Percentiles rank a stretch among this genome's conserved stretches.
Conservation (phyloP, 192 early-diverging fungal species). For the Polychytrium aggregatum region DNA sequence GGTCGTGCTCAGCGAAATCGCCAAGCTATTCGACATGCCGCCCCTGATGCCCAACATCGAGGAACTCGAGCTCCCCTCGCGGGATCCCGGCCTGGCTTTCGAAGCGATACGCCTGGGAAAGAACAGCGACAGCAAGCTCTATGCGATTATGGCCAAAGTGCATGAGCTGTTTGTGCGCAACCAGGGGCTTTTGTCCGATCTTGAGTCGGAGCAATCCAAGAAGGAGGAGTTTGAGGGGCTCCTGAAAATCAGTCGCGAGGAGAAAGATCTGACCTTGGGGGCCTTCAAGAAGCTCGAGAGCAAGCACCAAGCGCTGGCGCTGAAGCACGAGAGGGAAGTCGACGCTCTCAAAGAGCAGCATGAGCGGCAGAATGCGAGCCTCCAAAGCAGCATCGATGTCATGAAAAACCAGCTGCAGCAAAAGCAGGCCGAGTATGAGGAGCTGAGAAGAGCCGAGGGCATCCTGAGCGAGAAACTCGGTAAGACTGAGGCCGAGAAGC, state of each 20-base stretch:
- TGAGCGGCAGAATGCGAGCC: neutral
- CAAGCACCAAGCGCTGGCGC: neutral
- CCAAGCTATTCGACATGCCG: neutral
- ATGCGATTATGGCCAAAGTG: slow-evolving; percentile 2
- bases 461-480: neutral
- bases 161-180: slow-evolving; percentile 8
- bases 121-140: slow-evolving; percentile 1
- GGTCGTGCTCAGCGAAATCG: slow-evolving; percentile 5
- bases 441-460: neutral
- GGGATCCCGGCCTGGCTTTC: slow-evolving; percentile 3
- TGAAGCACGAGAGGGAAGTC: neutral
- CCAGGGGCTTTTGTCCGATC: slow-evolving; percentile 5
- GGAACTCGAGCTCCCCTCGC: slow-evolving; percentile 1
- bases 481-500: neutral
- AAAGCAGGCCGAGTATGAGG: no score
- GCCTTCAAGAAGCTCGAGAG: slow-evolving; percentile 5
- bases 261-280: no score
- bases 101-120: neutral
- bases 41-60: neutral
- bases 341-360: neutral
- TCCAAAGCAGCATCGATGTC: neutral
- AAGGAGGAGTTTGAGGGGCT: slow-evolving; percentile 6
- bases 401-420: neutral
- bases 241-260: no score
- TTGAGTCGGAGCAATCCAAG: slow-evolving; percentile 2